Evolutionary conservation across 768 basidiomycete genomes (phyloP).

Genomic region (Pulveroboletus frians): DNA sequence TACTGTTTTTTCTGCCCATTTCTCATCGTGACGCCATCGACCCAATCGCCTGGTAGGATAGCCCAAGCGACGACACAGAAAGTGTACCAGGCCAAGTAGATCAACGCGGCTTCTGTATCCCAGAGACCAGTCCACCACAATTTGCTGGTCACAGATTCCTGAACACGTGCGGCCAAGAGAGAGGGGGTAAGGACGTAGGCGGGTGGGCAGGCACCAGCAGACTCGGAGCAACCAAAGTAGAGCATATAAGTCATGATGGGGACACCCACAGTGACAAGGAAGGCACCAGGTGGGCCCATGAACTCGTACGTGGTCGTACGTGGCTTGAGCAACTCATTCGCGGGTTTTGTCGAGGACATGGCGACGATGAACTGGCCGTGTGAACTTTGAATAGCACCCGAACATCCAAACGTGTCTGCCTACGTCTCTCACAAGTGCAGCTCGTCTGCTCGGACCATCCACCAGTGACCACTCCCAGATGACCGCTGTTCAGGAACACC

Average conservation of each 20-base stretch:
- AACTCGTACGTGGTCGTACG: conserved; percentile 75
- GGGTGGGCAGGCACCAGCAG: conserved; percentile 66
- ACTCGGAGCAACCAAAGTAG: conserved; percentile 73
- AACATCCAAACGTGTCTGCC: conserved; percentile 59
- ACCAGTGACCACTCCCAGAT: conserved; percentile 38
- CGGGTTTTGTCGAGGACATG: conserved; percentile 19
- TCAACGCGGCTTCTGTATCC: conserved; percentile 70
- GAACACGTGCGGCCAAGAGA: conserved; percentile 33
- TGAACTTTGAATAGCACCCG: conserved; percentile 1
- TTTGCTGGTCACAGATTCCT: conserved; percentile 41
- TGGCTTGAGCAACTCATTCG: conserved; percentile 53
- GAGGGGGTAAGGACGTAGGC: conserved; percentile 34
- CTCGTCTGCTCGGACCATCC: conserved; percentile 40
- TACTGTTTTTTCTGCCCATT: conserved; percentile 76
- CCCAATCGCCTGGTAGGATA: conserved; percentile 67
- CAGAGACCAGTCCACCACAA: conserved; percentile 74
- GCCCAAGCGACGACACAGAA: conserved; percentile 81
- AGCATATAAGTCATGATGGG: conserved; percentile 69
- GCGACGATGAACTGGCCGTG: background rate
- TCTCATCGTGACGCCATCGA: conserved; percentile 66
- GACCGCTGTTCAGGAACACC: conserved; percentile 33
- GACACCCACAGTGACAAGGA: conserved; percentile 63
- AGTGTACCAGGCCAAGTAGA: conserved; percentile 89
- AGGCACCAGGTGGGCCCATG: conserved; percentile 72
- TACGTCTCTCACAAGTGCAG: conserved; percentile 45